Conservation (phyloP, 805 yeast species). For the Yamadazyma phyllophila region DNA sequence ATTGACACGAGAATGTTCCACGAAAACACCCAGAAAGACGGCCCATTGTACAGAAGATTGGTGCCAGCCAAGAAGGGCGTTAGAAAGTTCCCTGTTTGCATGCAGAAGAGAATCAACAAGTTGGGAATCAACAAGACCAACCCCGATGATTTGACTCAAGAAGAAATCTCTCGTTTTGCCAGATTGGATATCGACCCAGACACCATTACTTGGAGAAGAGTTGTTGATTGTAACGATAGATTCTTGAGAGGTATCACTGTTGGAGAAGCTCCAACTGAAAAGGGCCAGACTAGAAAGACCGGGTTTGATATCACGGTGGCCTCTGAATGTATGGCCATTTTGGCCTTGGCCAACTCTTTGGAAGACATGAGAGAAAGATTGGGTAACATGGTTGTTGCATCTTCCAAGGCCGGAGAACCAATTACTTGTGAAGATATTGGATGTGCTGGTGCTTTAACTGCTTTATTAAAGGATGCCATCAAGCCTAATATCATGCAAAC, state of each 20-base stretch:
- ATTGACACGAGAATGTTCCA: constrained; percentile 85
- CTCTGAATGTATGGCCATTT: constrained; percentile 81
- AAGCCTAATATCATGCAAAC: constrained; percentile 88
- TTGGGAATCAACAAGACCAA: constrained; percentile 67
- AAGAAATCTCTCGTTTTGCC: constrained; percentile 63
- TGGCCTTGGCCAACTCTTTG: constrained; percentile 70
- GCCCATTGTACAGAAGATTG: constrained; percentile 68
- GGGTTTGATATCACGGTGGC: constrained; percentile 87
- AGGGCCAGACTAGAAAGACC: constrained; percentile 56
- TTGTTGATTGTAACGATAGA: constrained; percentile 82
- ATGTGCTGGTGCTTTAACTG: constrained; percentile 84
- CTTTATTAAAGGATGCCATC: constrained; percentile 75
- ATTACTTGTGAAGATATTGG: constrained; percentile 82
- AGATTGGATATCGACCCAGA: constrained; percentile 76
- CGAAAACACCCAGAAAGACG: constrained; percentile 65
- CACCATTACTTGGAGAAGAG: constrained; percentile 78
- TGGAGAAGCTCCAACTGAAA: constrained; percentile 79
- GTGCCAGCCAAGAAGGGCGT: constrained; percentile 74
- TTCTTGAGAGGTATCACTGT: constrained; percentile 74
- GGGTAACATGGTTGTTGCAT: constrained; percentile 73
- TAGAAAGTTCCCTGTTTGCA: constrained; percentile 64
- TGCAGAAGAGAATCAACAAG: constrained; percentile 64
- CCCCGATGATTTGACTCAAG: constrained; percentile 70
- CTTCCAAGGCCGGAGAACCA: constrained; percentile 66
- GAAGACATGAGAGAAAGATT: constrained; percentile 71